Percentiles rank a stretch among this genome's conserved stretches.
Conservation (phyloP, 2,329 filamentous ascomycete genomes). For the Shiraia bambusicola region DNA sequence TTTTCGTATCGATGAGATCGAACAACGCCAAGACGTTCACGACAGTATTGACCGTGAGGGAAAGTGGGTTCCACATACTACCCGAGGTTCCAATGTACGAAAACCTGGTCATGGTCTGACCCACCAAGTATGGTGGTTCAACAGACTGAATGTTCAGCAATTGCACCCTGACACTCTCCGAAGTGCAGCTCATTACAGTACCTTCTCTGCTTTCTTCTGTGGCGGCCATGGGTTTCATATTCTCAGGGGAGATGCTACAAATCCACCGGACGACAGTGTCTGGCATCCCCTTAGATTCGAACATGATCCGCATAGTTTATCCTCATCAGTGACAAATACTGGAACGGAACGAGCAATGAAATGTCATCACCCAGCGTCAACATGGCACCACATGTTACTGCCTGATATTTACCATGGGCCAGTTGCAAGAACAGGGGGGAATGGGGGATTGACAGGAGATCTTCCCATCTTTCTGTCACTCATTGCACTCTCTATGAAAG, state of each 20-base stretch:
- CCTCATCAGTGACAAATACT: slow-evolving; percentile 22
- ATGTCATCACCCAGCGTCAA: slow-evolving; percentile 13
- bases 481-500: slow-evolving; percentile 26
- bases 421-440: not conserved
- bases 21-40: slow-evolving; percentile 3
- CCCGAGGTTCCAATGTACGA: slow-evolving; percentile 3
- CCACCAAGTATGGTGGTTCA: slow-evolving; percentile 17
- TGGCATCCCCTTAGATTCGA: slow-evolving; percentile 31
- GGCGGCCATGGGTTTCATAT: slow-evolving; percentile 26
- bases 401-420: slow-evolving; percentile 25
- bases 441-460: slow-evolving; percentile 34
- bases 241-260: slow-evolving; percentile 16
- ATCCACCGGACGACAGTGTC: not conserved
- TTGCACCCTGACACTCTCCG: not conserved
- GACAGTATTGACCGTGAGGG: slow-evolving; percentile 1
- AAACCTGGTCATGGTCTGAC: slow-evolving; percentile 9
- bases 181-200: slow-evolving; percentile 5
- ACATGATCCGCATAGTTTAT: slow-evolving; percentile 4
- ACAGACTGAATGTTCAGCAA: slow-evolving; percentile 12
- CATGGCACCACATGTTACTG: slow-evolving; percentile 21
- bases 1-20: slow-evolving; percentile 26
- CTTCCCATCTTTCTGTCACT: slow-evolving; percentile 37
- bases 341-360: slow-evolving; percentile 11
- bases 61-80: slow-evolving; percentile 20
- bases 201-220: slow-evolving; percentile 23